Percentiles rank a stretch among this genome's conserved stretches.
These are phyloP conservation scores for Cadophora malorum DNA, from an alignment of 2,329 filamentous ascomycete genomes.

Conservation along the genomic window DNA sequence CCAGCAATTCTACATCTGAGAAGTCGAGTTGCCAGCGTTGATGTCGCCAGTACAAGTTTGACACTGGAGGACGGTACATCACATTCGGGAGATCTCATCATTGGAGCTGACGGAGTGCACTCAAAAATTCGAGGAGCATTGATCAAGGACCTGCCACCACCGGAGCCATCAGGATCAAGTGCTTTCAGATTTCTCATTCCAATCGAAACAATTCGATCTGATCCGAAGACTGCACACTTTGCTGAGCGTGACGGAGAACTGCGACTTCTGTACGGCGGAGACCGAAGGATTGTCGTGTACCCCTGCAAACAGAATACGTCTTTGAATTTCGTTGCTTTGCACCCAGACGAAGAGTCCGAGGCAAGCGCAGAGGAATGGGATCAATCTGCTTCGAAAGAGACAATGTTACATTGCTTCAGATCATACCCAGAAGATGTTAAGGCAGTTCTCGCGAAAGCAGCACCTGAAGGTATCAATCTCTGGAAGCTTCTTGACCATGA, in stretches of 20 bases:
- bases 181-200: slow-evolving; percentile 39
- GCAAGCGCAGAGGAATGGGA: slow-evolving; percentile 47
- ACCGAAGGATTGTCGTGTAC: slow-evolving; percentile 55
- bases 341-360: slow-evolving; percentile 52
- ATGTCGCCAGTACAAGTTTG: slow-evolving; percentile 50
- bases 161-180: slow-evolving; percentile 9
- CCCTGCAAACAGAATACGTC: slow-evolving; percentile 52
- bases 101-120: slow-evolving; percentile 61
- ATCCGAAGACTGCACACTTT: slow-evolving; percentile 47
- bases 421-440: slow-evolving; percentile 46
- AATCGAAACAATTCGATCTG: slow-evolving; percentile 39
- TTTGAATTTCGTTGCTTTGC: slow-evolving; percentile 59
- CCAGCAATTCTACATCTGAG: slow-evolving; percentile 50
- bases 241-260: slow-evolving; percentile 44
- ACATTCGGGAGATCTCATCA: slow-evolving; percentile 55
- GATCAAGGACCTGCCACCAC: neutral
- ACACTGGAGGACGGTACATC: slow-evolving; percentile 53
- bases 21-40: slow-evolving; percentile 52
- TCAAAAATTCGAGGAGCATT: slow-evolving; percentile 16
- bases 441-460: slow-evolving; percentile 50
- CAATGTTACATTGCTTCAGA: slow-evolving; percentile 49
- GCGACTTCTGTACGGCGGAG: slow-evolving; percentile 50
- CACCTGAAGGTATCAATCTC: slow-evolving; percentile 55
- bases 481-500: slow-evolving; percentile 70
- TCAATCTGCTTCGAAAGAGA: slow-evolving; percentile 46